Base-by-base conservation (phyloP, 306 rosid species). In the Prunus dulcis region DNA sequence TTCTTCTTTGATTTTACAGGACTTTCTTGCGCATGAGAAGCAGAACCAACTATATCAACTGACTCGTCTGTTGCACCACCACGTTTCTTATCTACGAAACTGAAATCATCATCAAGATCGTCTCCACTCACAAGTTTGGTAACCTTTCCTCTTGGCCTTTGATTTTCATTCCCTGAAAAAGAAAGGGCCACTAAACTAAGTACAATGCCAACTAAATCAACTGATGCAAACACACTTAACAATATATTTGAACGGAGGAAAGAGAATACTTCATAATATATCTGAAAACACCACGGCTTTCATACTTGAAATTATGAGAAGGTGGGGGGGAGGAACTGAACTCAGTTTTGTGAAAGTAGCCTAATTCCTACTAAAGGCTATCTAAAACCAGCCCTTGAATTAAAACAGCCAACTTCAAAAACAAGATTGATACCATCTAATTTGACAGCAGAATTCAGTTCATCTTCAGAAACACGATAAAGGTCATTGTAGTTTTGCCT, bases 61-160 rank as follows among this genome's bases (percentile, higher is more conserved):
- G 86, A 64, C 73, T 79, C 79, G 46, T 71, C 80, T 71, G 84
- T 77, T 38, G 78, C 86, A 9, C 78, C 87, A 55, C 62, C 71
- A 32, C 51, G 0, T 69, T 61, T 38, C 77, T 86, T 88, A 56
- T 76, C 88, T 13, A 71, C 34, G 74, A 78, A 73, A 73, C 47
- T 57, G 91, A 95, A 95, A 75, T 95, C 97, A 67, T 95, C 99
- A 70, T 84, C 93, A 32, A 90, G 88, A 81, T 95, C 99, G 34
- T 95, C 99, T 4, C 99, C 97, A 0, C 99, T 92, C n/a, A 72
- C 25, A 61, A 88, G 81, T 76, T 74, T 92, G 66, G 89, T 88
- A 69, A 87, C 80, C 56, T 83, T 68, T 47, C 85, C 91, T 28
- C 79, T 79, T 11, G 92, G 87, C 65, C 78, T 79, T 73, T 64